Evolutionary conservation across 2,329 filamentous ascomycete species (phyloP).

Genomic region (Leptographium lundbergii): DNA sequence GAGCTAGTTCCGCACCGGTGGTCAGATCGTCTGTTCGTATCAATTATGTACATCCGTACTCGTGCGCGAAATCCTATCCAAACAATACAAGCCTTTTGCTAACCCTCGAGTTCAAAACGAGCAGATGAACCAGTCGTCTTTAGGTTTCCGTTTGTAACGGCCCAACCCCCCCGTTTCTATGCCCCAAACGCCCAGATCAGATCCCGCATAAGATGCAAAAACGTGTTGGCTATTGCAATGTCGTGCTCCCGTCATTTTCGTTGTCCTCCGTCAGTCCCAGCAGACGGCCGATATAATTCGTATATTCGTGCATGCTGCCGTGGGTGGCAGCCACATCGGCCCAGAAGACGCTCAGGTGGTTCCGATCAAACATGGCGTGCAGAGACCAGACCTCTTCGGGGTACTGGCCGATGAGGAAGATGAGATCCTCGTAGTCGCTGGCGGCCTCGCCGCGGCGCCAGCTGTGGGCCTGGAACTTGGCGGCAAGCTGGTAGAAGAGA

Average conservation of each 20-base stretch:
- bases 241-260: background rate
- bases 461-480: conserved; percentile 8
- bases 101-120: background rate
- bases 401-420: conserved; percentile 6
- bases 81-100: background rate
- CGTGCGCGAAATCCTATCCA: too few species aligned
- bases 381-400: conserved; percentile 1
- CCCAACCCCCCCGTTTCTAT: background rate
- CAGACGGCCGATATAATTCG: background rate
- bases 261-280: background rate
- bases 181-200: background rate
- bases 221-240: background rate
- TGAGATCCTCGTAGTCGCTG: conserved; percentile 9
- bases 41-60: too few species aligned
- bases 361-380: background rate
- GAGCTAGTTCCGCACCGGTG: too few species aligned
- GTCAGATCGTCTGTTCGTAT: too few species aligned
- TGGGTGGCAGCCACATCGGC: background rate
- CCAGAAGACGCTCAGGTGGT: conserved; percentile 1
- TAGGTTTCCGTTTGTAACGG: background rate
- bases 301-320: background rate
- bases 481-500: conserved; percentile 7
- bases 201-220: background rate
- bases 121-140: background rate
- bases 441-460: conserved; percentile 1